Conservation (phyloP, 805 yeast genomes). For the Cyberlindnera sargentensis region DNA sequence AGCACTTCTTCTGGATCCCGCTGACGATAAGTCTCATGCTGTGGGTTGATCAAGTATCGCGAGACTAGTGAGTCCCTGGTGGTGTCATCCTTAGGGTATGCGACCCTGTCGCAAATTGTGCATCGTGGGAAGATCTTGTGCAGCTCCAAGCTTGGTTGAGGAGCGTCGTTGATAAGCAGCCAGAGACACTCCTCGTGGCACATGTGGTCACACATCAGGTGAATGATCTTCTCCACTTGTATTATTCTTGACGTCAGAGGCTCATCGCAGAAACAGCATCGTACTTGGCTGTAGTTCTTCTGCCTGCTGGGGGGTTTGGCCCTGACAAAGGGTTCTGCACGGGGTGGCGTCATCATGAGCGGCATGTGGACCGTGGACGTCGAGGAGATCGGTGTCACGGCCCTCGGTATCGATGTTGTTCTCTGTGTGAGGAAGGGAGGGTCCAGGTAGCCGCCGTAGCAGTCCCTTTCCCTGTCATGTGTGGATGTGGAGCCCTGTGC, state of each 20-base stretch:
- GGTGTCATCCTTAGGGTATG: slow-evolving; percentile 19
- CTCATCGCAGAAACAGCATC: slow-evolving; percentile 41
- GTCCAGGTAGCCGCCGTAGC: background rate
- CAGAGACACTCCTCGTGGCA: slow-evolving; percentile 40
- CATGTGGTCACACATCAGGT: slow-evolving; percentile 36
- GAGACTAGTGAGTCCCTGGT: slow-evolving; percentile 16
- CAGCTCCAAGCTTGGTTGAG: slow-evolving; percentile 3
- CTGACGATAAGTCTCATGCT: background rate
- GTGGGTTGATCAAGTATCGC: slow-evolving; percentile 10
- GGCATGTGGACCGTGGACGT: slow-evolving; percentile 1
- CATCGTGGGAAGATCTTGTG: slow-evolving; percentile 20
- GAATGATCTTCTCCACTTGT: slow-evolving; percentile 30
- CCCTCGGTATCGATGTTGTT: slow-evolving; percentile 17
- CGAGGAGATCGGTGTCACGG: slow-evolving; percentile 1
- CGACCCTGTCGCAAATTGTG: slow-evolving; percentile 13
- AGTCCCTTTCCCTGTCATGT: background rate
- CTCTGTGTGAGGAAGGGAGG: slow-evolving; percentile 5
- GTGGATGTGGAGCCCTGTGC: background rate
- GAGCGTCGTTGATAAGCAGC: slow-evolving; percentile 14
- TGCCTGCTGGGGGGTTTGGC: slow-evolving; percentile 13
- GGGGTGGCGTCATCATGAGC: slow-evolving; percentile 6
- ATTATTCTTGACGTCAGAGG: slow-evolving; percentile 28
- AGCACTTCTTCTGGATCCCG: background rate
- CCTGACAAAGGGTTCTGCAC: slow-evolving; percentile 15
- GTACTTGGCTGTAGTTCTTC: slow-evolving; percentile 12